Conservation (phyloP, 192 early-diverging fungal species). For the Gonapodya prolifera region DNA sequence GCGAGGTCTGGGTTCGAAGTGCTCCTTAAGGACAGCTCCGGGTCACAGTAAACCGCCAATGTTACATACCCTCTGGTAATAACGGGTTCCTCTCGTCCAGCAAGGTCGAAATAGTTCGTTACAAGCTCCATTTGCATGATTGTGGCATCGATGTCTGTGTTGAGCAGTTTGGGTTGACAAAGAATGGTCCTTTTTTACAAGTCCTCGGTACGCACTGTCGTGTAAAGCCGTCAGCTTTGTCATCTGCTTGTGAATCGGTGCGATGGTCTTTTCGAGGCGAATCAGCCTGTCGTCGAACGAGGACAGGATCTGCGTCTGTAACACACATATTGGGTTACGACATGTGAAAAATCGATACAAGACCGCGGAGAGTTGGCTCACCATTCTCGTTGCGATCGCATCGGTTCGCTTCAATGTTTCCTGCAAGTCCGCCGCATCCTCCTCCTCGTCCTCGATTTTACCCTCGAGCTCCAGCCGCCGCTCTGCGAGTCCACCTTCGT, state of each 20-base stretch:
- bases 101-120: constrained; percentile 54
- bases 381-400: constrained; percentile 35
- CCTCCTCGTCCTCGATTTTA: constrained; percentile 25
- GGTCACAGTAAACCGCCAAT: too few relatives aligned
- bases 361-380: too few relatives aligned
- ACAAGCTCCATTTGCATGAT: constrained; percentile 44
- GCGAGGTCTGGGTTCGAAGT: background rate
- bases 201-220: constrained; percentile 40
- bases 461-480: constrained; percentile 8
- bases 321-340: background rate
- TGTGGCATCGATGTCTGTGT: constrained; percentile 54
- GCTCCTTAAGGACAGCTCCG: background rate
- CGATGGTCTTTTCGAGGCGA: constrained; percentile 57
- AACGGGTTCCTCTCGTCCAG: constrained; percentile 46
- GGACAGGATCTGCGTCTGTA: constrained; percentile 51
- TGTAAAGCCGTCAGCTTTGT: constrained; percentile 55
- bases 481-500: too few relatives aligned
- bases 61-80: constrained; percentile 46
- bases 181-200: background rate
- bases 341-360: too few relatives aligned
- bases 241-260: constrained; percentile 69
- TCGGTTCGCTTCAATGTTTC: constrained; percentile 33
- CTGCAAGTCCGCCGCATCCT: constrained; percentile 35
- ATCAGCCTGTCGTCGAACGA: constrained; percentile 63
- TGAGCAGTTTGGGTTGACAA: background rate